A percentile compares a stretch with the other conserved stretches of the same genome.
phyloP scores from a whole-genome alignment of 2,329 filamentous ascomycete species.

The Massarina eburnea region DNA sequence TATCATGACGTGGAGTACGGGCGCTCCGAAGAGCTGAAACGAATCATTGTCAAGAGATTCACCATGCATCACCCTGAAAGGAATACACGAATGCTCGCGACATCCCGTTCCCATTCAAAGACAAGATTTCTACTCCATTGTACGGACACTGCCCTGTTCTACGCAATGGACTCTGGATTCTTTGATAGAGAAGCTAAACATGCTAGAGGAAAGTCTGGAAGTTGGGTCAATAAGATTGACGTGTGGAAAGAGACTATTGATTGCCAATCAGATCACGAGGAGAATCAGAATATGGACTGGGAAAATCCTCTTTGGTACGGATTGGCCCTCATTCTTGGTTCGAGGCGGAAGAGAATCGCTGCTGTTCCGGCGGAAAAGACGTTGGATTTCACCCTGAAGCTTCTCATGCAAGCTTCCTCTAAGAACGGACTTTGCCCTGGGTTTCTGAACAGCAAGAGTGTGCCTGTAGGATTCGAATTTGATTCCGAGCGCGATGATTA shows the following conservation, averaged over 20 bases:
- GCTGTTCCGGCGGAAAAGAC: neutral
- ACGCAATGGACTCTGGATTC: neutral
- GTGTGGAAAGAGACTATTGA: conserved; percentile 1
- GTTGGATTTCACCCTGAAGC: neutral
- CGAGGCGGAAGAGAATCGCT: neutral
- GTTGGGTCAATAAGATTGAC: too few relatives aligned
- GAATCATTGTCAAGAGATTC: conserved; percentile 2
- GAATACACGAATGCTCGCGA: conserved; percentile 9
- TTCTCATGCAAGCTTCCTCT: too few relatives aligned
- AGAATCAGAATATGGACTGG: neutral
- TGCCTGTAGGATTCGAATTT: neutral
- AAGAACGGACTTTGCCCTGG: neutral
- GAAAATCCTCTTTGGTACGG: neutral
- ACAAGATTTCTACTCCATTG: conserved; percentile 13
- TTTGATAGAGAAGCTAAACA: too few relatives aligned
- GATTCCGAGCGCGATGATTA: conserved; percentile 1
- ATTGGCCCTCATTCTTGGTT: neutral
- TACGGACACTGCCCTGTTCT: conserved; percentile 9
- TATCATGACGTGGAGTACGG: too few relatives aligned
- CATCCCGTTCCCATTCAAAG: neutral
- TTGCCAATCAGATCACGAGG: neutral
- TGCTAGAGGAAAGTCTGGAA: neutral
- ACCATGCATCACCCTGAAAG: conserved; percentile 4
- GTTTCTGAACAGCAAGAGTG: neutral
- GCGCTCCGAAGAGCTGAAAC: conserved; percentile 1